Evolutionary conservation across 495 filamentous ascomycete species (phyloP).

Genomic region (Aspergillus panamensis): DNA sequence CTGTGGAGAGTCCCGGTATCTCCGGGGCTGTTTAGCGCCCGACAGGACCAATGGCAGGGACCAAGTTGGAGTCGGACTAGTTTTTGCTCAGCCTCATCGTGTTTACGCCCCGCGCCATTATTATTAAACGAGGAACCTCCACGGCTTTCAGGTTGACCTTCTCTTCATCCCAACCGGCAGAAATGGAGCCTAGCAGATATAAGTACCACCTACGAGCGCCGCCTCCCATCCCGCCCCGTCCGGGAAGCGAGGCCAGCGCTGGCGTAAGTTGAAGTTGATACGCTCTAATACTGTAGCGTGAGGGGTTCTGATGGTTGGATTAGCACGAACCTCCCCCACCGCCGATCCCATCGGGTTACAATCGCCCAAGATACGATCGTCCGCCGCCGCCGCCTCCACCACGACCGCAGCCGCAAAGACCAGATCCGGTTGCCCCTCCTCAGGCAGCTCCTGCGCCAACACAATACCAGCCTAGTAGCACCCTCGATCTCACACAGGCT

Average conservation of each 20-base stretch:
- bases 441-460: no score
- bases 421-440: no score
- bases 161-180: background rate
- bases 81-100: no score
- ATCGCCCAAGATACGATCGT: background rate
- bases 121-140: background rate
- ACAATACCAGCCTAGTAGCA: no score
- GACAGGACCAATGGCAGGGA: no score
- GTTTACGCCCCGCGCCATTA: background rate
- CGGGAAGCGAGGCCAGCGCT: background rate
- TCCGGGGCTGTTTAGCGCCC: no score
- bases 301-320: background rate
- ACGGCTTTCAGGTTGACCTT: background rate
- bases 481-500: background rate
- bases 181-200: background rate
- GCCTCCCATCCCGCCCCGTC: background rate
- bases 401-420: background rate
- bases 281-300: background rate
- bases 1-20: no score
- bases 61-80: no score
- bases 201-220: background rate
- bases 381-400: background rate
- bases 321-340: background rate
- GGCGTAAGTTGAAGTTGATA: background rate
- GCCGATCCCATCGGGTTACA: background rate